phyloP scores from a whole-genome alignment of 169 alveolate genomes.

The Plasmodium malariae region DNA sequence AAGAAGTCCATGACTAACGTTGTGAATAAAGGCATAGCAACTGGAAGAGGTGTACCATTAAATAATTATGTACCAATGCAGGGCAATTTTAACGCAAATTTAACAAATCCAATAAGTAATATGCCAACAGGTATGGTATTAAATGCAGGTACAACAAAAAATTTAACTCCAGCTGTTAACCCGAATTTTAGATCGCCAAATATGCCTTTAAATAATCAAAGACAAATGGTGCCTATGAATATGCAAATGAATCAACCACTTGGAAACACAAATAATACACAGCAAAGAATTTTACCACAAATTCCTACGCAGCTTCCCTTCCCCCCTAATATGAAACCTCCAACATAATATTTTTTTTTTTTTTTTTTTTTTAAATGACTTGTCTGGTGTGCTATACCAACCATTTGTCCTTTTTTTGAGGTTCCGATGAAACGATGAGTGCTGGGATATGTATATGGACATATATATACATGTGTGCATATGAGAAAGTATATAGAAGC shows the following conservation, averaged over 20 bases:
- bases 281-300: slow-evolving; percentile 9
- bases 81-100: slow-evolving; percentile 17
- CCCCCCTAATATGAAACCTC: slow-evolving; percentile 20
- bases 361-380: not conserved
- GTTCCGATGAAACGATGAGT: not conserved
- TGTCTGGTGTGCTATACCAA: no score
- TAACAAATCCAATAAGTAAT: slow-evolving; percentile 34
- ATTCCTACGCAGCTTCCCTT: slow-evolving; percentile 35
- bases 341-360: slow-evolving; percentile 16
- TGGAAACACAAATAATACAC: slow-evolving; percentile 3
- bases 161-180: slow-evolving; percentile 35
- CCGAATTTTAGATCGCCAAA: slow-evolving; percentile 47
- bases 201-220: slow-evolving; percentile 9
- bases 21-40: slow-evolving; percentile 87
- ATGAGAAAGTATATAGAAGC: not conserved
- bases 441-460: not conserved
- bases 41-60: slow-evolving; percentile 85
- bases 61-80: slow-evolving; percentile 75
- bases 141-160: slow-evolving; percentile 31
- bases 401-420: not conserved
- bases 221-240: slow-evolving; percentile 59
- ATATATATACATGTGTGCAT: not conserved
- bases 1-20: slow-evolving; percentile 75
- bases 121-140: slow-evolving; percentile 75
- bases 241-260: slow-evolving; percentile 19